Conservation (phyloP, 2,329 filamentous ascomycete genomes). For the Hypoxylon sp. region DNA sequence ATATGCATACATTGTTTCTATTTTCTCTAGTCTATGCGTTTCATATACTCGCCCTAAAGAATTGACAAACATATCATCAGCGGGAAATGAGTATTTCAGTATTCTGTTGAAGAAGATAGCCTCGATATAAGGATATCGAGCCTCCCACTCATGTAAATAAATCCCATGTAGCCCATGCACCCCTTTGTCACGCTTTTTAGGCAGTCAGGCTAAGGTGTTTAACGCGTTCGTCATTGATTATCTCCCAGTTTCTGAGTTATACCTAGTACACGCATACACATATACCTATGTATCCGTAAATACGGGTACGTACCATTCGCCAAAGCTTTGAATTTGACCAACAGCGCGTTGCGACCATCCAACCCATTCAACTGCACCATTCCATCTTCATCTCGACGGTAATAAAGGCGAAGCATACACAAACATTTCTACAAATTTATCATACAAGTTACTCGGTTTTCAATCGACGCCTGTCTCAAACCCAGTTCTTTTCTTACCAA, state of each 20-base stretch:
- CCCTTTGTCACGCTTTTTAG: no score
- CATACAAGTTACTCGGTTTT: neutral
- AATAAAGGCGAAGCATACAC: neutral
- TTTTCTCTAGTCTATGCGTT: no score
- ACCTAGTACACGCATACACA: conserved; percentile 8
- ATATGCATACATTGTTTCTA: no score
- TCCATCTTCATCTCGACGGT: conserved; percentile 4
- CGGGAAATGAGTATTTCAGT: no score
- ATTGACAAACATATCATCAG: no score
- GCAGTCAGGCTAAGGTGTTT: no score
- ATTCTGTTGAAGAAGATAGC: no score
- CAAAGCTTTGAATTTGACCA: neutral
- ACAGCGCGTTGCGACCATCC: conserved; percentile 26
- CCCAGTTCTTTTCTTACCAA: neutral
- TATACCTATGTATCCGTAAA: no score
- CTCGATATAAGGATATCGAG: no score
- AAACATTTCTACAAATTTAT: neutral
- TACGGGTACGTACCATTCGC: neutral
- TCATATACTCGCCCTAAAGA: no score
- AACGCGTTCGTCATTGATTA: conserved; percentile 18
- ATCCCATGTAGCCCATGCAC: no score
- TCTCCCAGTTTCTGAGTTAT: neutral
- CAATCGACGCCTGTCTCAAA: neutral
- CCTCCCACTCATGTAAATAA: no score
- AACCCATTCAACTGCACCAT: conserved; percentile 12